These are phyloP conservation scores for Aspergillus brunneoviolaceus DNA, from an alignment of 2,329 filamentous ascomycete genomes.

Conservation along the genomic window DNA sequence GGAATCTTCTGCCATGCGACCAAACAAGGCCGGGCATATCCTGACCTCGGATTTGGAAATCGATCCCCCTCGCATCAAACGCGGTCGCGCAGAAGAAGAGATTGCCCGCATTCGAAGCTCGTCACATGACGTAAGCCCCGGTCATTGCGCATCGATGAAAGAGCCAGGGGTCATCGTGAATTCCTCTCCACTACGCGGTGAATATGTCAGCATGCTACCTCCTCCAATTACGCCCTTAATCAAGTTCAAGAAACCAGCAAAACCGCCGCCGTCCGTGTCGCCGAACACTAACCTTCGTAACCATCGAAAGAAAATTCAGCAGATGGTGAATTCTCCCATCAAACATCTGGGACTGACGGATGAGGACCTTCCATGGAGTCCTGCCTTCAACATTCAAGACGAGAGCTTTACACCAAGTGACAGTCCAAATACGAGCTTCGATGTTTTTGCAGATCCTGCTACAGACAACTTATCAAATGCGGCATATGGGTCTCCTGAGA, in stretches of 20 bases:
- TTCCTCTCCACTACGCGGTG: constrained; percentile 66
- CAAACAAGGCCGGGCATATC: constrained; percentile 62
- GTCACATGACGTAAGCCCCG: constrained; percentile 82
- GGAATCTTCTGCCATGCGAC: constrained; percentile 82
- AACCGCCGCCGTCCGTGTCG: constrained; percentile 74
- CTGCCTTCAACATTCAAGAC: constrained; percentile 53
- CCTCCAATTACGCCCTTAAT: constrained; percentile 80
- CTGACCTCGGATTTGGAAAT: constrained; percentile 72
- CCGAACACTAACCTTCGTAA: constrained; percentile 89
- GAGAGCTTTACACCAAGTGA: constrained; percentile 42
- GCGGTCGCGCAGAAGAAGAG: constrained; percentile 90
- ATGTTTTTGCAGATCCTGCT: constrained; percentile 54
- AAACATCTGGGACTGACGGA: constrained; percentile 45
- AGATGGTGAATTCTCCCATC: constrained; percentile 77
- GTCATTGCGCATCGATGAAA: constrained; percentile 46
- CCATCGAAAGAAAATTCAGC: constrained; percentile 78
- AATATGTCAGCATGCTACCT: constrained; percentile 60
- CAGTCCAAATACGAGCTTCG: constrained; percentile 52
- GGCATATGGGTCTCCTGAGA: constrained; percentile 54
- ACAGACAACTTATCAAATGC: constrained; percentile 40
- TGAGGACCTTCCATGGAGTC: constrained; percentile 47
- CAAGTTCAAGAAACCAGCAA: constrained; percentile 69
- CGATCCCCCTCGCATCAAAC: constrained; percentile 77
- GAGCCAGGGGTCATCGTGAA: constrained; percentile 46
- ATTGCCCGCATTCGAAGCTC: constrained; percentile 90